Evolutionary conservation across 768 basidiomycete species (phyloP), one percentile per base, ranked within the genome.

Genomic region (Lanmaoa pseudosensibilis): DNA sequence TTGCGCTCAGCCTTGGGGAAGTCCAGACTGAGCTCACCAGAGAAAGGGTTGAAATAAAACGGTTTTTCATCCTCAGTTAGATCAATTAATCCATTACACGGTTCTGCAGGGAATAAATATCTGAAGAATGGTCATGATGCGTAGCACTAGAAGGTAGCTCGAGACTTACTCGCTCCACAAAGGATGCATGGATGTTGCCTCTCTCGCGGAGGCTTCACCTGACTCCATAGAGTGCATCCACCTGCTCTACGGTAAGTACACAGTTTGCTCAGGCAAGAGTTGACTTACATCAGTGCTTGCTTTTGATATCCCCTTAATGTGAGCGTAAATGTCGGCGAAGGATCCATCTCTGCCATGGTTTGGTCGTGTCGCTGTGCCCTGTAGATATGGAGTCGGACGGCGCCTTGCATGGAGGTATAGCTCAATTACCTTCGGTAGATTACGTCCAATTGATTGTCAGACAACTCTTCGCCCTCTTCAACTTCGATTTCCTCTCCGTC

Each of bases 151-250:
- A 50, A 52, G 54, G 41, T 19, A 56, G 34, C 5, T 21, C 4
- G 38, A 11, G 10, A 74, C 85, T 65, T 68, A 98, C 93, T 92
- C 84, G 76, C 88, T 88, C 95, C 95, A 98, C 9, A 98, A 73
- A 2, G 96, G 96, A 70, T 98, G 93, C 82, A 98, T 86, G 5
- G 88, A 90, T 16, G 69, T 77, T 15, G 81, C 81, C 67, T 86
- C 81, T 52, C 88, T 80, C 61, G 84, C 90, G 53, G 88, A 84
- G 59, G 79, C 77, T 19, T 84, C 78, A 4, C 90, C 90, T 2
- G 80, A 82, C 73, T 98, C 96, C 51, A 94, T 77, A 3, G 90
- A 88, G 61, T 85, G 76, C 94, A 97, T 94, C 95, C 95, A 98
- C 37, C 91, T 92, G 55, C 15, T 46, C 33, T 23, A n/a, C 16